A percentile compares a stretch with the other conserved stretches of the same genome.
Conservation (phyloP, 345 rosid species). For the Aquilaria sinensis region DNA sequence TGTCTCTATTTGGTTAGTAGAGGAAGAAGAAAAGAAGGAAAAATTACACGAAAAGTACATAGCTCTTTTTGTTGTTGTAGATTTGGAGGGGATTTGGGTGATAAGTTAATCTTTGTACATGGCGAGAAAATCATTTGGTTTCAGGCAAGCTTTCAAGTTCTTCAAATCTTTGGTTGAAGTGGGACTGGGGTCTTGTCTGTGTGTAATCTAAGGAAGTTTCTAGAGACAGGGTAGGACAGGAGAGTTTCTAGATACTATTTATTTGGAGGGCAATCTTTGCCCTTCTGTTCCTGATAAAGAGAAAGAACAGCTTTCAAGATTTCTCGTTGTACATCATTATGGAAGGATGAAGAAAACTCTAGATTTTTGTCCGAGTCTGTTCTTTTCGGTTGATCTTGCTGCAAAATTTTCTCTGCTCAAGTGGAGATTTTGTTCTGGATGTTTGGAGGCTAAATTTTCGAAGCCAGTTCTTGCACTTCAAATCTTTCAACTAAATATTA, state of each 20-base stretch:
- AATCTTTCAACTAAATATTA: too few relatives aligned
- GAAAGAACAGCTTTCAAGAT: too few relatives aligned
- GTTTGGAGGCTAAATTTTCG: too few relatives aligned
- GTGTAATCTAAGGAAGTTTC: too few relatives aligned
- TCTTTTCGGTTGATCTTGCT: neutral
- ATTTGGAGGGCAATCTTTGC: slow-evolving; percentile 14
- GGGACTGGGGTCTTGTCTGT: slow-evolving; percentile 18
- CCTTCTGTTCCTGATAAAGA: slow-evolving; percentile 14
- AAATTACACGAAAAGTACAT: slow-evolving; percentile 6
- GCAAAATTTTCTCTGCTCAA: too few relatives aligned
- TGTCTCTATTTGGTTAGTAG: slow-evolving; percentile 43
- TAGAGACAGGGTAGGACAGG: slow-evolving; percentile 9
- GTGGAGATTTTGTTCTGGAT: too few relatives aligned
- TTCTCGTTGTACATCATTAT: too few relatives aligned
- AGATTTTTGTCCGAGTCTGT: too few relatives aligned
- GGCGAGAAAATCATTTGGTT: slow-evolving; percentile 8
- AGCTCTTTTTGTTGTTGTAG: slow-evolving; percentile 19
- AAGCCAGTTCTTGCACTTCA: too few relatives aligned
- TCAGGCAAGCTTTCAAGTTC: slow-evolving; percentile 17
- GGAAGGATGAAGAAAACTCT: too few relatives aligned
- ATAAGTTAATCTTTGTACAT: slow-evolving; percentile 11
- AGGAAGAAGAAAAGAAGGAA: neutral
- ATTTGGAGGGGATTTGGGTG: slow-evolving; percentile 3
- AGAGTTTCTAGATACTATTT: slow-evolving; percentile 3
- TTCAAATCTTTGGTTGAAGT: slow-evolving; percentile 30